Evolutionary conservation across 306 rosid genomes (phyloP), one percentile per base, ranked within the genome.

Genomic region (Vicia sativa): DNA sequence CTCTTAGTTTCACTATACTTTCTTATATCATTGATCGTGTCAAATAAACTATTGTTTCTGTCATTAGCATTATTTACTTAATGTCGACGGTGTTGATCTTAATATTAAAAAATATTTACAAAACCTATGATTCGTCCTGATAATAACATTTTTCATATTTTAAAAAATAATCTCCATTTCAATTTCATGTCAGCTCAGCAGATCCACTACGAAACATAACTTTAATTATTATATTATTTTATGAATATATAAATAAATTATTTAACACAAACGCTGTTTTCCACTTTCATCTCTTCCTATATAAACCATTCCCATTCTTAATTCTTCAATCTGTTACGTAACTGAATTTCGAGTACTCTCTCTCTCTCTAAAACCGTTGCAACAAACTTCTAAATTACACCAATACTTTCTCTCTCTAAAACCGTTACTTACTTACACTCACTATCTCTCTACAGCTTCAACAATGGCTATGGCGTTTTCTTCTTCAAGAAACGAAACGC

Each of bases 401-500:
- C 1, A 2, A 16, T 49, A n/a, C 34, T 41, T 26, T 62, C 61
- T 42, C 78, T 6, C 82, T 60, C 41, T 34, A 25, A 25, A 37
- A 56, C 31, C 11, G 7, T 10, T 34, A n/a, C n/a, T n/a, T n/a
- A n/a, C n/a, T n/a, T n/a, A 11, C 61, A 1, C 13, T 0, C 16
- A 4, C 18, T 5, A 34, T 10, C 31, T 43, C 57, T 35, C 6
- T 14, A 28, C 56, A 29, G 15, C 48, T 60, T 50, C 59, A 56
- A 38, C 65, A 31, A 79, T 77, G 71, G 59, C 81, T 2, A 46
- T 50, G 35, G 46, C 68, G 13, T 42, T 49, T 25, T 71, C 43
- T 34, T 69, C 77, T 48, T 63, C 84, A 57, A 76, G 84, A 76
- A 57, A 2, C 69, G 63, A 68, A 52, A 64, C 79, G 48, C 18